Conservation (phyloP, 495 filamentous ascomycete species). For the Talaromyces ruber region DNA sequence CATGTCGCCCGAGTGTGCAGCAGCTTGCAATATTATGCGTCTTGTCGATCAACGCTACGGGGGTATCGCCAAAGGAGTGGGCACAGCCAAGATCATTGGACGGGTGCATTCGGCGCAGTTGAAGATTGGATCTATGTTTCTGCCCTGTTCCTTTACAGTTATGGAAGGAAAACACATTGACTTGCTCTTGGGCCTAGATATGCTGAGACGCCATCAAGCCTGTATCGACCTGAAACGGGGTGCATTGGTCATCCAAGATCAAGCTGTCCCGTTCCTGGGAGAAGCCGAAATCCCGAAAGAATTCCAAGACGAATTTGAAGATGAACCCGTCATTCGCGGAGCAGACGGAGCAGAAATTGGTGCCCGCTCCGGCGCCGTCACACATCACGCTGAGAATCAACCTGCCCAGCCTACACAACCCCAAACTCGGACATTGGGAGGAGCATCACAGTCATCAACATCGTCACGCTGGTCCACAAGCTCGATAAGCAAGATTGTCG, state of each 20-base stretch:
- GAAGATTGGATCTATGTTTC: slow-evolving; percentile 78
- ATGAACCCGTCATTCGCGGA: slow-evolving; percentile 81
- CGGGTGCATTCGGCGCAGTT: slow-evolving; percentile 92
- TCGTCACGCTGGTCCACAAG: slow-evolving; percentile 32
- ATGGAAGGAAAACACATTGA: slow-evolving; percentile 99
- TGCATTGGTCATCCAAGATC: slow-evolving; percentile 76
- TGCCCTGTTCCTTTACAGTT: slow-evolving; percentile 96
- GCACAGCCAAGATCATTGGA: slow-evolving; percentile 87
- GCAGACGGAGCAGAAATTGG: slow-evolving; percentile 81
- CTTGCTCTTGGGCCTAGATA: slow-evolving; percentile 86
- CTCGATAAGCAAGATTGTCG: slow-evolving; percentile 55
- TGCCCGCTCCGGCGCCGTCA: slow-evolving; percentile 73
- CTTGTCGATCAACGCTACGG: slow-evolving; percentile 88
- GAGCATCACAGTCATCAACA: neutral
- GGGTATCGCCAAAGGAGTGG: slow-evolving; percentile 86
- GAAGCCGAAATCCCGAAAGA: slow-evolving; percentile 88
- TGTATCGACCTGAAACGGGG: slow-evolving; percentile 78
- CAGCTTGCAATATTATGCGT: slow-evolving; percentile 91
- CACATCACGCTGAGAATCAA: slow-evolving; percentile 40
- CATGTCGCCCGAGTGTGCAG: slow-evolving; percentile 91
- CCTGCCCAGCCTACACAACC: slow-evolving; percentile 10
- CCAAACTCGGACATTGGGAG: slow-evolving; percentile 4
- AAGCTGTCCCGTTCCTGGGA: slow-evolving; percentile 80
- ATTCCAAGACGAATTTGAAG: slow-evolving; percentile 54
- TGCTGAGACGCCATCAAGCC: slow-evolving; percentile 91